Base-by-base conservation (phyloP, 176 grass and related monocot genomes). In the Typha latifolia region DNA sequence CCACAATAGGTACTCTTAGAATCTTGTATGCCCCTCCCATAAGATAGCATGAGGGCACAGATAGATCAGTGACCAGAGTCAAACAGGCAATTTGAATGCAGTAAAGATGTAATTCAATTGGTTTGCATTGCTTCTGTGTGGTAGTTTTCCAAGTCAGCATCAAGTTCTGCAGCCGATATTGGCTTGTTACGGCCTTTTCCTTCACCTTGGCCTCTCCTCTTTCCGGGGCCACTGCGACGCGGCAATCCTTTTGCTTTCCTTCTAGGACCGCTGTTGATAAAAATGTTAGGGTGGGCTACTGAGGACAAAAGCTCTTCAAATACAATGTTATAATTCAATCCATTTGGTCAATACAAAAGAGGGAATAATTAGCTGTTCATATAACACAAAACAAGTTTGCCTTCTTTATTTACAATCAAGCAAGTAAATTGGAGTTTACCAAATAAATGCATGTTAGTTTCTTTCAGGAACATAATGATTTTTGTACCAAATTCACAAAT, bases 81-180 rank as follows among this genome's bases (percentile, higher is more conserved):
- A 61, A 59, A 55, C 32, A 81, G 66, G 34, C 34, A 37, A 81
- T 74, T 67, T 63, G 64, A 70, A 80, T 16, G 3, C 24, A 43
- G 13, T 2, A 37, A 84, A 74, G 52, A 62, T 37, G 63, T 62
- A 14, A 31, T 69, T 77, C 78, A 93, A 59, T 97, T 97, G 56
- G 83, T 93, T 76, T 99, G 89, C 95, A 99, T 99, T 1, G 86
- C 74, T 72, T 90, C 74, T 12, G 75, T 71, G 66, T 99, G 95
- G 63, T 99, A 99, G 29, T 93, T 99, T 66, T 99, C 95, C 95
- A 99, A 82, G 24, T 99, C 95, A 66, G 89, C 87, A 84, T 99
- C 95, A n/a, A 99, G 95, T 71, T 89, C 86, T 65, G 85, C 86
- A 61, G 89, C 84, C 27, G 89, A 99, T 72, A 59, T 70, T 57